Percentiles rank a stretch among this genome's conserved stretches.
phyloP scores from a whole-genome alignment of 2,329 filamentous ascomycete species.

The Byssochlamys sp. region DNA sequence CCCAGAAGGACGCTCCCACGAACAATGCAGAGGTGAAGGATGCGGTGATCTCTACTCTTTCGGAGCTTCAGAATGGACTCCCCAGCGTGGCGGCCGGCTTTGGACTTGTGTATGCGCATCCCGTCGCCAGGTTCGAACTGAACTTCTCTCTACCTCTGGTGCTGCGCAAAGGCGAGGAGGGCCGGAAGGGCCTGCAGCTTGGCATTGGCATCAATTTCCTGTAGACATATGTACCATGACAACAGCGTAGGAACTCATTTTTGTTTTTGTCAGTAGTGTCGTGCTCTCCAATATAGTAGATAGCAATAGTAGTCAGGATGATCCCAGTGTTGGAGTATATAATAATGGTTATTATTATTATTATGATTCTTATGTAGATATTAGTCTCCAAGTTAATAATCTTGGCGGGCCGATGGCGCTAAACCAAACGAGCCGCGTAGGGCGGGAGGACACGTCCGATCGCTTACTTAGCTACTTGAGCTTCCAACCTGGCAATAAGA shows the following conservation, averaged over 20 bases:
- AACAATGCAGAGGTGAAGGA: constrained; percentile 38
- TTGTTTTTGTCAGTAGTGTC: neutral
- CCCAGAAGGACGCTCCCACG: constrained; percentile 38
- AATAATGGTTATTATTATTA: too few species aligned
- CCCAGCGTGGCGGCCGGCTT: constrained; percentile 81
- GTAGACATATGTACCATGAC: constrained; percentile 40
- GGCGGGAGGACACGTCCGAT: neutral
- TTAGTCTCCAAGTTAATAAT: neutral
- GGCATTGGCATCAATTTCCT: constrained; percentile 95
- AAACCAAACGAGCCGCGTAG: neutral
- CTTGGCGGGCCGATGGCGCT: neutral
- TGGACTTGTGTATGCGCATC: constrained; percentile 89
- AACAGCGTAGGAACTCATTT: neutral
- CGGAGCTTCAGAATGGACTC: constrained; percentile 61
- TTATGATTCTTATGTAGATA: too few species aligned
- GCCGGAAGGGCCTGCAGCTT: constrained; percentile 81
- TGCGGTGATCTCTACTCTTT: constrained; percentile 49
- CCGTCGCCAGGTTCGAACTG: constrained; percentile 83
- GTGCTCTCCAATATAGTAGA: too few species aligned
- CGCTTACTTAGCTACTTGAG: neutral
- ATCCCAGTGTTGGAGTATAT: too few species aligned
- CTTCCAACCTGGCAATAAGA: neutral
- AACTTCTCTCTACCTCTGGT: constrained; percentile 88
- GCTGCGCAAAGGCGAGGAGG: constrained; percentile 71
- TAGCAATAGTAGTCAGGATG: too few species aligned